A percentile compares a stretch with the other conserved stretches of the same genome.
These are phyloP conservation scores for Fusarium circinatum DNA, from an alignment of 2,329 filamentous ascomycete species.

Conservation along the genomic window DNA sequence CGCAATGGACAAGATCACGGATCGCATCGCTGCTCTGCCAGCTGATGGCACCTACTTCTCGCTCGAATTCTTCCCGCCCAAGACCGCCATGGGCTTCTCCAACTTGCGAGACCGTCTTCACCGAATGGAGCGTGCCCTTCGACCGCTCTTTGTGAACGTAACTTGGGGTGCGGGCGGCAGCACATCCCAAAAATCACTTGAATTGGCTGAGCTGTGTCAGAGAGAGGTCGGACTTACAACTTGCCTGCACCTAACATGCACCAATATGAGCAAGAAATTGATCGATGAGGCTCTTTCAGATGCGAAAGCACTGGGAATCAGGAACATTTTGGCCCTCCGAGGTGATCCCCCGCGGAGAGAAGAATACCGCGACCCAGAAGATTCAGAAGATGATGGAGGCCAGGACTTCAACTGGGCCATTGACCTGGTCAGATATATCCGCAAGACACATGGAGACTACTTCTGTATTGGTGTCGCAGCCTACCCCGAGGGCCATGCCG, in stretches of 20 bases:
- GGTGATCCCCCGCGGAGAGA: slow-evolving; percentile 91
- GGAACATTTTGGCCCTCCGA: slow-evolving; percentile 91
- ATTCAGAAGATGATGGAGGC: slow-evolving; percentile 69
- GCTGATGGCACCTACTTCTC: slow-evolving; percentile 88
- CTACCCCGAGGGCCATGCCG: slow-evolving; percentile 95
- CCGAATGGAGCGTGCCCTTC: slow-evolving; percentile 91
- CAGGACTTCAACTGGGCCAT: slow-evolving; percentile 89
- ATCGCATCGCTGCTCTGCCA: slow-evolving; percentile 92
- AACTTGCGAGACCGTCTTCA: slow-evolving; percentile 94
- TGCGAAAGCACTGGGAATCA: slow-evolving; percentile 88
- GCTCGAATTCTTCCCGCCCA: slow-evolving; percentile 98
- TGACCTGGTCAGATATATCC: slow-evolving; percentile 91
- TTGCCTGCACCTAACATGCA: slow-evolving; percentile 95
- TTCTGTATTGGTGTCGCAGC: slow-evolving; percentile 96
- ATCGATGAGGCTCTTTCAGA: slow-evolving; percentile 92
- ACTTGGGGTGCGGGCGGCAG: slow-evolving; percentile 98
- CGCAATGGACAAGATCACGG: slow-evolving; percentile 86
- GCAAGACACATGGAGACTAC: slow-evolving; percentile 86
- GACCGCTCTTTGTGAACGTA: slow-evolving; percentile 94
- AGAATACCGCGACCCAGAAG: slow-evolving; percentile 77
- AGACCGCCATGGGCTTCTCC: slow-evolving; percentile 93
- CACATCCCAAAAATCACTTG: slow-evolving; percentile 89
- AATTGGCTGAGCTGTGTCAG: slow-evolving; percentile 95
- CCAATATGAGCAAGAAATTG: slow-evolving; percentile 90
- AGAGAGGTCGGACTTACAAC: slow-evolving; percentile 91